These are phyloP conservation scores for Penicillium salamii DNA, from an alignment of 495 filamentous ascomycete species.

Conservation along the genomic window DNA sequence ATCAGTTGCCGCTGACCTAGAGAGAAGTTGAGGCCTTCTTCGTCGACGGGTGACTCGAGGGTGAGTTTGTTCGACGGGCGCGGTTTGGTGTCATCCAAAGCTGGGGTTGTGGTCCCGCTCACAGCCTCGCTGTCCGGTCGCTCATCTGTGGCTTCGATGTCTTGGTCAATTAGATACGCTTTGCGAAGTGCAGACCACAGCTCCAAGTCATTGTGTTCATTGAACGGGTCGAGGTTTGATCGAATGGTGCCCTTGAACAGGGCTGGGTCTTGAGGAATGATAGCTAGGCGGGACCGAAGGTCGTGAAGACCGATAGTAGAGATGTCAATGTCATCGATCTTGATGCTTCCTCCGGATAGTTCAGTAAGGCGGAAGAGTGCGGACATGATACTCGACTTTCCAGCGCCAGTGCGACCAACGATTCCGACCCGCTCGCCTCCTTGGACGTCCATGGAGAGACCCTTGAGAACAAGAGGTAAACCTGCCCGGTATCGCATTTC, in stretches of 20 bases:
- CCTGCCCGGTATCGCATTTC: constrained; percentile 87
- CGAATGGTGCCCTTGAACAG: constrained; percentile 91
- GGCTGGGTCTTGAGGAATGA: constrained; percentile 96
- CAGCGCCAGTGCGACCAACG: constrained; percentile 89
- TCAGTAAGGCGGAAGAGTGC: constrained; percentile 90
- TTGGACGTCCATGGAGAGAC: constrained; percentile 69
- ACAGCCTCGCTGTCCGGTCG: constrained; percentile 17
- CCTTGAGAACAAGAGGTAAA: constrained; percentile 80
- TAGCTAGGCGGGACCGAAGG: constrained; percentile 82
- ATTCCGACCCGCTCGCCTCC: constrained; percentile 92
- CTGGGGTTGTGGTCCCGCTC: constrained; percentile 11
- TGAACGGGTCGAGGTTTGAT: constrained; percentile 89
- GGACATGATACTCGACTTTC: constrained; percentile 93
- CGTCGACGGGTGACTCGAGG: constrained; percentile 82
- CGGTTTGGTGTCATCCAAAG: constrained; percentile 12
- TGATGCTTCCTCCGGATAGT: constrained; percentile 76
- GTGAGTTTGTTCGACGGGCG: constrained; percentile 56
- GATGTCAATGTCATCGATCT: constrained; percentile 89
- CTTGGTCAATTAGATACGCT: constrained; percentile 68
- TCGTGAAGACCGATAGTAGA: constrained; percentile 79
- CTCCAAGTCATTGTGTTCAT: constrained; percentile 80
- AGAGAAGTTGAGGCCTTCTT: constrained; percentile 93
- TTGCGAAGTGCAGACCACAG: constrained; percentile 85
- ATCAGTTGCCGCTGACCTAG: constrained; percentile 96
- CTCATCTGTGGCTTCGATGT: constrained; percentile 21